Evolutionary conservation across 805 yeast genomes (phyloP), one percentile per base, ranked within the genome.

Genomic region (Saturnispora sekii): DNA sequence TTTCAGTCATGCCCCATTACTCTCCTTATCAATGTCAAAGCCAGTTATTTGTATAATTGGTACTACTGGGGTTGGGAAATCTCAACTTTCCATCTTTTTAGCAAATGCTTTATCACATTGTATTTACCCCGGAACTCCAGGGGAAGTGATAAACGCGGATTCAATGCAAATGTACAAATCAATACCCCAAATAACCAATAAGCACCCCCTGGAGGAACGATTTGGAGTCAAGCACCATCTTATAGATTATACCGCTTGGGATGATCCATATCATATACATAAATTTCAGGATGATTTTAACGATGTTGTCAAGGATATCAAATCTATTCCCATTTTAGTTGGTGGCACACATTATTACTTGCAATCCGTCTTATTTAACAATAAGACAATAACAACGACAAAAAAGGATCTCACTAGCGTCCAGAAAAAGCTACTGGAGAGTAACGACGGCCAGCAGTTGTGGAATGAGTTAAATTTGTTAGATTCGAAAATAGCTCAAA

Each of bases 311-410:
- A 71, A 73, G 0, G 84, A 79, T 30, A 80, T 90, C 10, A 88
- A 87, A 21, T 21, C 26, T 55, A 53, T 83, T 1, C 97, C 98
- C 0, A 84, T 93, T 3, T 60, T 93, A 0, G 93, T 93, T 1
- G 98, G 98, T 5, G 98, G 98, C 0, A 93, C 98, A 0, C 97
- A 89, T 58, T 93, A 93, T 61, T 93, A 93, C 59, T 66, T 87
- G 32, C 96, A 85, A 61, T 77, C 84, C 8, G 59, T 90, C 7
- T 58, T 86, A 8, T 85, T 89, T 58, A 69, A 74, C 34, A 85
- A 87, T 55, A 78, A 77, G 47, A 79, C 84, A 0, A 71, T 83
- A 6, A 45, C 35, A 9, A 30, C 45, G 4, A 41, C 32, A 5
- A 34, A 17, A 3, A 17, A 34, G 14, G 28, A 53, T 14, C 14